A percentile compares a stretch with the other conserved stretches of the same genome.
phyloP scores from a whole-genome alignment of 805 yeast genomes.

The Wickerhamomyces rabaulensis region DNA sequence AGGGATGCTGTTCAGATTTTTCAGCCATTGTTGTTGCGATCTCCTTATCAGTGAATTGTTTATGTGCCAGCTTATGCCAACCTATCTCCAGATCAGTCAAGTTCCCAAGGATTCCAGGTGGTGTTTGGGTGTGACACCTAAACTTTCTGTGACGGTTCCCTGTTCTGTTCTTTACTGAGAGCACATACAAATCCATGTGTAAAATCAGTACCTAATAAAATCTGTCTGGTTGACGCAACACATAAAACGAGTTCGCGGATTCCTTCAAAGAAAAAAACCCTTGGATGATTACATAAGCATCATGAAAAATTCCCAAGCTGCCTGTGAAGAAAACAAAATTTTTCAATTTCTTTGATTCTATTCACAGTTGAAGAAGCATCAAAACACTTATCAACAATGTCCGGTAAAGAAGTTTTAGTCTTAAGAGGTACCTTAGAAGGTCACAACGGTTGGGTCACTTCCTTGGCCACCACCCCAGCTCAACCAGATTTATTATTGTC shows the following conservation, averaged over 20 bases:
- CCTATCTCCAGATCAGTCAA: too few relatives aligned
- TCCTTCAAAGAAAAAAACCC: too few relatives aligned
- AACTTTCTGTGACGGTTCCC: not conserved
- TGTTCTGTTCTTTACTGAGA: constrained; percentile 16
- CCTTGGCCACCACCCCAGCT: constrained; percentile 95
- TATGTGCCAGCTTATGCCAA: too few relatives aligned
- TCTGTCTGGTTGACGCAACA: not conserved
- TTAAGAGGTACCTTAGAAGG: constrained; percentile 99
- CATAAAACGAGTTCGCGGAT: not conserved
- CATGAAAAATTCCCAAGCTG: not conserved
- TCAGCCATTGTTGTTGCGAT: constrained; percentile 9
- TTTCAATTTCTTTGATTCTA: not conserved
- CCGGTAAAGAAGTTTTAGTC: constrained; percentile 94
- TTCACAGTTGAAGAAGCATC: not conserved
- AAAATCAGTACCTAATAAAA: constrained; percentile 21
- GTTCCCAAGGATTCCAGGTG: constrained; percentile 2
- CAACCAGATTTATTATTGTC: constrained; percentile 98
- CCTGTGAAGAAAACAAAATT: not conserved
- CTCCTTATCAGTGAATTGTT: not conserved
- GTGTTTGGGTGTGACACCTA: constrained; percentile 1
- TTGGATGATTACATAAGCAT: not conserved
- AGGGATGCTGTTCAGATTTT: constrained; percentile 25
- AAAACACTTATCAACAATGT: constrained; percentile 37
- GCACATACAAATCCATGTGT: constrained; percentile 19
- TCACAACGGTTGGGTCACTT: constrained; percentile 96